These are phyloP conservation scores for Geosmithia morbida DNA, from an alignment of 2,329 filamentous ascomycete genomes.

Conservation along the genomic window DNA sequence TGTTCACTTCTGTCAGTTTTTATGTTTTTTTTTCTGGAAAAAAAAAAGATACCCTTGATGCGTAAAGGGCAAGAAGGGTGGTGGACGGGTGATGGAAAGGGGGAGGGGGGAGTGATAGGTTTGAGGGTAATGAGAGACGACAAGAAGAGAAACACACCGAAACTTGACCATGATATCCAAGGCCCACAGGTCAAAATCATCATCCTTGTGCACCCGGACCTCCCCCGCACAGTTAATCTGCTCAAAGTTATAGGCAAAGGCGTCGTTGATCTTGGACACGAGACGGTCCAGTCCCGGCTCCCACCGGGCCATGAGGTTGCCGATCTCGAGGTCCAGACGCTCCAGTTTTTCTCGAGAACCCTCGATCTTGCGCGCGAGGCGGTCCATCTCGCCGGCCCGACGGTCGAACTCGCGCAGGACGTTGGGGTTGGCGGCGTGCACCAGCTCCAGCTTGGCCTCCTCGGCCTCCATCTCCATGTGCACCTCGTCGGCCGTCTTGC, in stretches of 20 bases:
- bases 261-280: slow-evolving; percentile 69
- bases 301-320: slow-evolving; percentile 56
- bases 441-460: slow-evolving; percentile 61
- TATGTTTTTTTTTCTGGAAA: too few relatives aligned
- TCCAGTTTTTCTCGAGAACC: slow-evolving; percentile 39
- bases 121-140: too few relatives aligned
- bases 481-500: slow-evolving; percentile 47
- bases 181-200: slow-evolving; percentile 88
- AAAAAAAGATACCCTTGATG: too few relatives aligned
- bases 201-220: slow-evolving; percentile 75
- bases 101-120: too few relatives aligned
- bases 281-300: slow-evolving; percentile 72
- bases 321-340: slow-evolving; percentile 42
- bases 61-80: too few relatives aligned
- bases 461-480: slow-evolving; percentile 62
- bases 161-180: slow-evolving; percentile 94
- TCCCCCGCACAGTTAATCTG: slow-evolving; percentile 91
- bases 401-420: slow-evolving; percentile 66
- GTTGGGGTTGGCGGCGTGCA: slow-evolving; percentile 62
- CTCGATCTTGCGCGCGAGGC: slow-evolving; percentile 41
- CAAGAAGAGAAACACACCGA: slow-evolving; percentile 39
- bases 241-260: slow-evolving; percentile 86
- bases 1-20: slow-evolving; percentile 15
- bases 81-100: too few relatives aligned
- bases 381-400: slow-evolving; percentile 55